These are phyloP conservation scores for Termitomyces sp. DNA, from an alignment of 768 basidiomycete species.

Conservation along the genomic window DNA sequence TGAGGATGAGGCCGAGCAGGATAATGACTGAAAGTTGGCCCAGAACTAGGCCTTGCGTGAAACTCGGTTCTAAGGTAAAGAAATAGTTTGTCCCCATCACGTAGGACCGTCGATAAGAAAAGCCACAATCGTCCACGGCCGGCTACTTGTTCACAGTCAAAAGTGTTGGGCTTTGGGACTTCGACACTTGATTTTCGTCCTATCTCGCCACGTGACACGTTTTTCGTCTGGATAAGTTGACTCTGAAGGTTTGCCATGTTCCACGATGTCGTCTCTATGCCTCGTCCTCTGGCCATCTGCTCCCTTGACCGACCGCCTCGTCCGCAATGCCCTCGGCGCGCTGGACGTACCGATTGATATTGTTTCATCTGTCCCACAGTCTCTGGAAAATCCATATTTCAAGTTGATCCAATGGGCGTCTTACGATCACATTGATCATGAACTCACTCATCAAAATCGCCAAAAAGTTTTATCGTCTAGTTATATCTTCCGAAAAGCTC, in stretches of 20 bases:
- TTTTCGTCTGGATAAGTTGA: too few species aligned
- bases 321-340: conserved; percentile 33
- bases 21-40: conserved; percentile 88
- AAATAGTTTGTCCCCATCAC: conserved; percentile 55
- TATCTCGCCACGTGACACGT: conserved; percentile 4
- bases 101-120: conserved; percentile 5
- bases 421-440: conserved; percentile 85
- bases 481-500: conserved; percentile 86
- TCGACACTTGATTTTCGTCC: conserved; percentile 3
- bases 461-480: conserved; percentile 65
- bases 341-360: conserved; percentile 20
- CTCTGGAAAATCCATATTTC: conserved; percentile 11
- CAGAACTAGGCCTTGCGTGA: conserved; percentile 91
- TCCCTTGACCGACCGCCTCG: conserved; percentile 43
- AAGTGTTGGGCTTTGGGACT: background rate
- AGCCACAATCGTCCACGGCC: background rate
- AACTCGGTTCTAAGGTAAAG: conserved; percentile 79
- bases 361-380: conserved; percentile 15
- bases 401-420: conserved; percentile 84
- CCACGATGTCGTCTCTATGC: conserved; percentile 1
- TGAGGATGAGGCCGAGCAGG: conserved; percentile 76
- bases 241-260: background rate
- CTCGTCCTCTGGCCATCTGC: conserved; percentile 48
- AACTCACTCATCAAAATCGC: conserved; percentile 53
- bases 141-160: background rate